phyloP scores from a whole-genome alignment of 2,329 filamentous ascomycete species.

The Immersiporthe knoxdaviesiana region DNA sequence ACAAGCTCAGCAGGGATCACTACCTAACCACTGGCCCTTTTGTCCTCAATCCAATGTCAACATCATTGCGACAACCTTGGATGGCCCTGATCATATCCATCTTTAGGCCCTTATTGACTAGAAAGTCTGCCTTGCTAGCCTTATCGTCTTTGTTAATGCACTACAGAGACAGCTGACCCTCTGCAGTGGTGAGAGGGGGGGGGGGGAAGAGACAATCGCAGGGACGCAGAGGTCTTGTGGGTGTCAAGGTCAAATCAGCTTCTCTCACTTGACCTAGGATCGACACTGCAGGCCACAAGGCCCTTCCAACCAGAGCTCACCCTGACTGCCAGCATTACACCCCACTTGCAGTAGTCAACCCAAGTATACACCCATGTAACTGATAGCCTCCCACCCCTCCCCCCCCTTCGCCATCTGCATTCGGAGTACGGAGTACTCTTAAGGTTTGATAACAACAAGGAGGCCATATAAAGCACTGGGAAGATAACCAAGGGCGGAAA shows the following conservation, averaged over 20 bases:
- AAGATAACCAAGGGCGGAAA: no score
- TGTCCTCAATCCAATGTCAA: no score
- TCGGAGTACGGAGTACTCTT: no score
- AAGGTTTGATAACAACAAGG: no score
- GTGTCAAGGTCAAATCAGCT: not conserved
- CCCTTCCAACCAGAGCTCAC: not conserved
- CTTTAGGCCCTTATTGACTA: no score
- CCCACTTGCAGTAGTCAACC: conserved; percentile 1
- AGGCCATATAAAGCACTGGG: no score
- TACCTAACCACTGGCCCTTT: not conserved
- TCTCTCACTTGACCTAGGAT: not conserved
- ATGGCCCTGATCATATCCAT: no score
- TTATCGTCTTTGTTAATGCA: not conserved
- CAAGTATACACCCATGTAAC: not conserved
- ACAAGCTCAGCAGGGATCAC: not conserved
- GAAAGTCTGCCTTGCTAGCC: not conserved
- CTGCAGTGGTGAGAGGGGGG: not conserved
- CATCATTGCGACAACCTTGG: no score
- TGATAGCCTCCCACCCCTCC: not conserved
- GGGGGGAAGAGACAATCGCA: no score
- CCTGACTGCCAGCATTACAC: not conserved
- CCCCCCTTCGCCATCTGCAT: not conserved
- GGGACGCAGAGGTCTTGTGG: not conserved
- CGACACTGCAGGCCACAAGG: conserved; percentile 1
- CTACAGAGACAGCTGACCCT: not conserved